Base-by-base conservation (phyloP, 495 filamentous ascomycete genomes). In the Sphaerosporella brunnea region DNA sequence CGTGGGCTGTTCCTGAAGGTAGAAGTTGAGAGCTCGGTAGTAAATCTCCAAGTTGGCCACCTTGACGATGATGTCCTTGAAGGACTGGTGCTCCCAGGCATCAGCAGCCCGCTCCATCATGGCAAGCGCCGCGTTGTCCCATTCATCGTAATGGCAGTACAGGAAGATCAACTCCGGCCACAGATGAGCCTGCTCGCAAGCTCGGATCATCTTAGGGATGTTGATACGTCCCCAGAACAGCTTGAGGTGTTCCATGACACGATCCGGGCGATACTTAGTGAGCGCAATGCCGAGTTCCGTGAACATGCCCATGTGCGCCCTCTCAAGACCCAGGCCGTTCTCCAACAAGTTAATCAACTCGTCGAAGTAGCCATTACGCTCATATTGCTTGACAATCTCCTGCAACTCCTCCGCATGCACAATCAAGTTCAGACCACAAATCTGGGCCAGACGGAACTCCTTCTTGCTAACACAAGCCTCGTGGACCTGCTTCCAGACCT, bases 61-160 rank as follows among this genome's bases (percentile, higher is more conserved):
- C 75, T 96, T 96, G 68, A 93, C 78, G 48, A 94, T 73, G 51
- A 94, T 95, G 64, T 96, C 92, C 75, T 96, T 96, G 79, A 99
- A 96, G 23, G 88, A 92, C 66, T 96, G 90, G 68, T 99, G 92
- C 65, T 99, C 92, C 92, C 92, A 99, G 2, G 92, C 83, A 66
- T 96, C 88, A 44, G 93, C 80, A 28, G 92, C 83, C 55, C 90
- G 84, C 73, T 99, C 92, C 85, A 99, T 99, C 74, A 99, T 95
- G 26, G 92, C 86, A 48, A 99, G 73, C 19, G 90, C 90, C 21
- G 92, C 90, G 62, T 99, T 99, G 67, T 99, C 92, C 69, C 82
- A 96, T 63, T 99, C 92, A 54, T 99, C 92, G 61, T 96, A 96
- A 34, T 99, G 92, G 67, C 83, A 86, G 69, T 99, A 99, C 54